Evolutionary conservation across 1,284 basidiomycete species (phyloP), one percentile per base, ranked within the genome.

Genomic region (Kwoniella shivajii): DNA sequence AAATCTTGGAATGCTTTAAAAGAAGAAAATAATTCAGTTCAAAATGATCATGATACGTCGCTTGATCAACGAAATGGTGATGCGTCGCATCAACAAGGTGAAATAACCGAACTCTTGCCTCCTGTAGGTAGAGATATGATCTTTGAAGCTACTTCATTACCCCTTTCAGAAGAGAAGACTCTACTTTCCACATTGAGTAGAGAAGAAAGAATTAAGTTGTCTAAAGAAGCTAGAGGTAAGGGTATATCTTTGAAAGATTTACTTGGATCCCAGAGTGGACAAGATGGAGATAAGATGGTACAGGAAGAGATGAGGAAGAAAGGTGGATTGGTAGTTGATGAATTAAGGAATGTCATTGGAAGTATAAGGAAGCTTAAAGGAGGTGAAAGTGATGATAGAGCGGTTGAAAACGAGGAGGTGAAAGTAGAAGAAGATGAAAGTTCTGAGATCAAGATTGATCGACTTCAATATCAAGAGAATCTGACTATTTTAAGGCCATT

Each of bases 341-440:
- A 76, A 65, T 59, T 76, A 26, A 60, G 64, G 51, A 65, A 70
- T 14, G 65, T 76, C 50, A 74, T 76, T 38, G 73, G 67, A 18
- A 55, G 66, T 20, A 75, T 76, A 27, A 56, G 73, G 58, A 45
- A 50, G 27, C 57, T 65, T 29, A 76, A 71, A 53, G 65, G 66
- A 55, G 66, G 61, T n/a, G 44, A n/a, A n/a, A n/a, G n/a, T n/a
- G n/a, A n/a, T n/a, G n/a, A n/a, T n/a, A n/a, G n/a, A n/a, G n/a
- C n/a, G n/a, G n/a, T n/a, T n/a, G n/a, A n/a, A n/a, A n/a, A n/a
- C n/a, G n/a, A n/a, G n/a, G n/a, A n/a, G n/a, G n/a, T n/a, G n/a
- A n/a, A n/a, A n/a, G 39, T 11, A 16, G 38, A 34, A 14, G 26
- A 34, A 33, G 26, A 31, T 18, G 29, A 34, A 31, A 39, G n/a